These are phyloP conservation scores for Corinectria fuckeliana DNA, from an alignment of 2,329 filamentous ascomycete species.

Conservation along the genomic window DNA sequence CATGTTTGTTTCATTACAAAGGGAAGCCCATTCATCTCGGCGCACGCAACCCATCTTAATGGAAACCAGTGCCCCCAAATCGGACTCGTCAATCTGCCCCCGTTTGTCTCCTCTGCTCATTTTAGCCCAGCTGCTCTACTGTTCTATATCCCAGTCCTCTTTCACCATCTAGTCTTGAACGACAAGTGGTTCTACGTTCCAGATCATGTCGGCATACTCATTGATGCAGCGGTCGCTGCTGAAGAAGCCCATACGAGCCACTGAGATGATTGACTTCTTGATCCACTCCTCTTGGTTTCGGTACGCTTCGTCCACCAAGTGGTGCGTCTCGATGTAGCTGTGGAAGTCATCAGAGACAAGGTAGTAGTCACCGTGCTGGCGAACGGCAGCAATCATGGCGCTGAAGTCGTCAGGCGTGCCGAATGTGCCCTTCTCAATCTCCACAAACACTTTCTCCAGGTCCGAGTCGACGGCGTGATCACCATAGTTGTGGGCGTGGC, in stretches of 20 bases:
- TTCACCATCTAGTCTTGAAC: constrained; percentile 45
- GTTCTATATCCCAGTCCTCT: constrained; percentile 22
- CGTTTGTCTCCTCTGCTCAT: constrained; percentile 9
- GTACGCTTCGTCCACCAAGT: constrained; percentile 90
- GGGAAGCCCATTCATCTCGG: not conserved
- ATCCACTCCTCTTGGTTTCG: constrained; percentile 92
- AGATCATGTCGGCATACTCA: constrained; percentile 96
- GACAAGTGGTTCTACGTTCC: constrained; percentile 87
- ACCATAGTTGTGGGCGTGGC: constrained; percentile 87
- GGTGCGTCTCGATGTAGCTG: constrained; percentile 90
- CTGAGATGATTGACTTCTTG: constrained; percentile 85
- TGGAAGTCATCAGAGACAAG: constrained; percentile 97
- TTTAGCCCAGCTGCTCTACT: constrained; percentile 10
- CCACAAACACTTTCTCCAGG: constrained; percentile 81
- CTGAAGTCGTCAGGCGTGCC: constrained; percentile 80
- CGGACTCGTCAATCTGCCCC: constrained; percentile 22
- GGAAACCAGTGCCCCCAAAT: not conserved
- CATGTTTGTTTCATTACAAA: constrained; percentile 28
- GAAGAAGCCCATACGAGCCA: constrained; percentile 97
- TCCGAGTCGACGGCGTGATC: constrained; percentile 77
- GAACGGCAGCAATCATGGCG: constrained; percentile 83
- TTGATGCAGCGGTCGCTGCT: constrained; percentile 93
- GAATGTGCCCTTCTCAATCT: constrained; percentile 81
- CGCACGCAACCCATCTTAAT: not conserved
- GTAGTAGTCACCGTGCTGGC: constrained; percentile 96